Evolutionary conservation across 2,329 filamentous ascomycete genomes (phyloP).

Genomic region (Verruconis gallopava): DNA sequence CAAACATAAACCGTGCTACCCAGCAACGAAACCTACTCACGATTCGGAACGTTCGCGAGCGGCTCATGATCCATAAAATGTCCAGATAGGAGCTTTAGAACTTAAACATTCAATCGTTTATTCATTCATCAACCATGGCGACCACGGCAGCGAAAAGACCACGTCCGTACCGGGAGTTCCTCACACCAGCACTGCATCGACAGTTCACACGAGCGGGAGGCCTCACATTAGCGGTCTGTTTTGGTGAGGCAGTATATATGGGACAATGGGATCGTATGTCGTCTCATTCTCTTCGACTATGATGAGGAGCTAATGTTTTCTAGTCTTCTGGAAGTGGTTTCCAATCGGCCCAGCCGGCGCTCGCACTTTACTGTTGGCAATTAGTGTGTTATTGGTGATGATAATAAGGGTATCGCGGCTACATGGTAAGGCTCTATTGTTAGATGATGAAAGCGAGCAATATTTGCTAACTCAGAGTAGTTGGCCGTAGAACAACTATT

Average conservation of each 20-base stretch:
- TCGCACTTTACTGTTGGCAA: slow-evolving; percentile 61
- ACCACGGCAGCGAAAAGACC: slow-evolving; percentile 21
- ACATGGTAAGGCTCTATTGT: slow-evolving; percentile 35
- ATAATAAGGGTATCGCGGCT: slow-evolving; percentile 76
- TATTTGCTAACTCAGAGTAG: slow-evolving; percentile 11
- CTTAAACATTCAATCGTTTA: too few relatives aligned
- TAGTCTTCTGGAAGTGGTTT: slow-evolving; percentile 78
- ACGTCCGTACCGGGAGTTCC: slow-evolving; percentile 73
- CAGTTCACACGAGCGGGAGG: slow-evolving; percentile 70
- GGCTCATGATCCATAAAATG: too few relatives aligned
- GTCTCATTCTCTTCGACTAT: background rate
- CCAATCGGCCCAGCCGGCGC: slow-evolving; percentile 64
- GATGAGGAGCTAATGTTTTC: slow-evolving; percentile 13
- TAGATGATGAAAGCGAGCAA: background rate
- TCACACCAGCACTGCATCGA: slow-evolving; percentile 77
- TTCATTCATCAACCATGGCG: slow-evolving; percentile 2
- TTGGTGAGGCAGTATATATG: slow-evolving; percentile 56
- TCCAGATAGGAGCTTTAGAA: too few relatives aligned
- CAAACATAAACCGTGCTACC: too few relatives aligned
- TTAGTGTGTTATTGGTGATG: slow-evolving; percentile 64
- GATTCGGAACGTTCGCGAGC: too few relatives aligned
- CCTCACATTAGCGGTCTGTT: slow-evolving; percentile 58
- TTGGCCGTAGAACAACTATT: slow-evolving; percentile 47
- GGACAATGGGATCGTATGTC: slow-evolving; percentile 56
- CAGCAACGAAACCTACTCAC: too few relatives aligned